Conservation (phyloP, 2,329 filamentous ascomycete species). For the Helminthosporium solani region DNA sequence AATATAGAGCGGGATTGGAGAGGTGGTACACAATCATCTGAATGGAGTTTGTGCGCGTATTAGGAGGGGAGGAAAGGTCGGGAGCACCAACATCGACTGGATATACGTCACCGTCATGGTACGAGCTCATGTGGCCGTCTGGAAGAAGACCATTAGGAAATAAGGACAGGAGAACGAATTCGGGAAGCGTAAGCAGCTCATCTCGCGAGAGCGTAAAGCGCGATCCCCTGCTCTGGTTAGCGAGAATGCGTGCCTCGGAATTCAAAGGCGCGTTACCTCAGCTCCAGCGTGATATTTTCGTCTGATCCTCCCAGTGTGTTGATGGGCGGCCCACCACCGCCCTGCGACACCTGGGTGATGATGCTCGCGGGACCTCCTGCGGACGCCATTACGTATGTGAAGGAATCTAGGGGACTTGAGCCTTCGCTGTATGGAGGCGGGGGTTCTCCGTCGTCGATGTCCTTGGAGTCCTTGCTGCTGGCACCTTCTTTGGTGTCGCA, state of each 20-base stretch:
- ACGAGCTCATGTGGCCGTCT: slow-evolving; percentile 91
- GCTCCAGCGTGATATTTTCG: slow-evolving; percentile 91
- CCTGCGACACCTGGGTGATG: slow-evolving; percentile 96
- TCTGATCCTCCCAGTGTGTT: slow-evolving; percentile 87
- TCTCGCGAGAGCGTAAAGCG: slow-evolving; percentile 93
- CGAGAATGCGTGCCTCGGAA: not conserved
- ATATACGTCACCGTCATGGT: slow-evolving; percentile 89
- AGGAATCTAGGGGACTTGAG: slow-evolving; percentile 85
- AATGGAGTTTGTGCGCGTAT: slow-evolving; percentile 30
- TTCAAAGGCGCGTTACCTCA: slow-evolving; percentile 64
- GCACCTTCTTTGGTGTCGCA: slow-evolving; percentile 74
- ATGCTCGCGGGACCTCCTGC: slow-evolving; percentile 97
- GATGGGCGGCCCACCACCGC: slow-evolving; percentile 71
- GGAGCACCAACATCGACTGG: slow-evolving; percentile 85
- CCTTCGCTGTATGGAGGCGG: slow-evolving; percentile 96
- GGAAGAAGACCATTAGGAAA: slow-evolving; percentile 98
- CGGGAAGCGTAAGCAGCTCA: slow-evolving; percentile 89
- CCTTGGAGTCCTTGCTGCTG: slow-evolving; percentile 68
- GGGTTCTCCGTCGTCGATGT: slow-evolving; percentile 78
- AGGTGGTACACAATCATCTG: slow-evolving; percentile 45
- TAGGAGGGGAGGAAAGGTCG: slow-evolving; percentile 31
- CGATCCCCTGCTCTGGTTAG: slow-evolving; percentile 65
- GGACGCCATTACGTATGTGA: slow-evolving; percentile 96
- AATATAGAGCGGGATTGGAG: slow-evolving; percentile 50
- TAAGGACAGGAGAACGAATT: slow-evolving; percentile 95